A percentile compares a stretch with the other conserved stretches of the same genome.
These are phyloP conservation scores for Acrasis kona DNA, from an alignment of 78 protist species.

Conservation along the genomic window DNA sequence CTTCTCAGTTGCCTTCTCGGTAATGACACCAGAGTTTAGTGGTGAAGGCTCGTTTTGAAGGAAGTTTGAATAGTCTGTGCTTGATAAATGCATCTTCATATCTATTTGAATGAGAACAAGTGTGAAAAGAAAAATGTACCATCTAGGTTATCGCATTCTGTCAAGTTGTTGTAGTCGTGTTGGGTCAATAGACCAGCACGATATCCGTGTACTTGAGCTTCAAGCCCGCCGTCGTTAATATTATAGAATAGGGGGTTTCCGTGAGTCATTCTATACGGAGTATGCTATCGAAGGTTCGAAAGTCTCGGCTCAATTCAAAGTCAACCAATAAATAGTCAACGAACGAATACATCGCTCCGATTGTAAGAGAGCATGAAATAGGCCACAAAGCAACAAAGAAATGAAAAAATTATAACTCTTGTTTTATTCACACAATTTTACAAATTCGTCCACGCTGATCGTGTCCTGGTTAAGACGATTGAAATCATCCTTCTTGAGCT, in stretches of 20 bases:
- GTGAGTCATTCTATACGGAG: no score
- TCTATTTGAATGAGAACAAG: neutral
- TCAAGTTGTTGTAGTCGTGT: slow-evolving; percentile 76
- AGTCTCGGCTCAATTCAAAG: no score
- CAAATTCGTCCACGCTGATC: no score
- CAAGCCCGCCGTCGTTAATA: slow-evolving; percentile 80
- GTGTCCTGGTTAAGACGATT: no score
- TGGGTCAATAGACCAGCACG: slow-evolving; percentile 57
- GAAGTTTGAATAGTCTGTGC: slow-evolving; percentile 91
- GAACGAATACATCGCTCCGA: no score
- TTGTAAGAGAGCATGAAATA: no score
- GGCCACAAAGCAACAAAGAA: no score
- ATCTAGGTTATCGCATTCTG: slow-evolving; percentile 90
- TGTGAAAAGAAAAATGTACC: neutral
- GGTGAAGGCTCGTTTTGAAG: slow-evolving; percentile 86
- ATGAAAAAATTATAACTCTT: no score
- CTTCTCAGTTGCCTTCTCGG: slow-evolving; percentile 36
- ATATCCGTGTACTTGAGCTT: slow-evolving; percentile 42
- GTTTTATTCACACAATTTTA: no score
- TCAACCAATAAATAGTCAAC: no score
- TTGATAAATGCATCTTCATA: neutral
- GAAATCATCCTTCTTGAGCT: no score
- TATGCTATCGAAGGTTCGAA: no score
- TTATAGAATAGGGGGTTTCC: slow-evolving; percentile 20
- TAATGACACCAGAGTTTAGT: slow-evolving; percentile 12